Evolutionary conservation across 75 land plant genomes (phyloP), one percentile per base, ranked within the genome.

Genomic region (Cryptomeria japonica): DNA sequence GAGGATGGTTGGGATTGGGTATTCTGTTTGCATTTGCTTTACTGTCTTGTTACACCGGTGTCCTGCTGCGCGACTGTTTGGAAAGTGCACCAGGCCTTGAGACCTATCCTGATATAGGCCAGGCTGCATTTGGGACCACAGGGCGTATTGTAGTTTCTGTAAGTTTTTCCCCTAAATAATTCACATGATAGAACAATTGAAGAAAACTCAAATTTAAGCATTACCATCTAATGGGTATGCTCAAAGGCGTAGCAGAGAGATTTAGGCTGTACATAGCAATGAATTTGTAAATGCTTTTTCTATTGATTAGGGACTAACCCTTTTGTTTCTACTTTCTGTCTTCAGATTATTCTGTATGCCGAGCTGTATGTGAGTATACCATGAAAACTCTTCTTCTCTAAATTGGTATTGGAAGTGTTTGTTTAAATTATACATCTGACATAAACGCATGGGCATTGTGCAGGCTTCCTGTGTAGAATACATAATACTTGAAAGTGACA

Each of bases 41-140:
- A 34, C 87, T 96, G 19, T 94, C 93, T 7, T 95, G 89, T 49
- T 96, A 95, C 90, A 96, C 98, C 31, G 96, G 98, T 8, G 47
- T 93, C 16, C 92, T 96, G 5, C 85, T 96, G 41, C 90, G 93
- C 14, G 3, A 86, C 56, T 96, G 98, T 87, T 84, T 96, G 73
- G 96, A 96, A 39, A 94, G 96, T 84, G 83, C 80, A 73, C 91
- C 92, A 14, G 96, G 93, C 1, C 91, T 96, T 2, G 93, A 90
- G 85, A 96, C 98, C 19, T 96, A 94, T 85, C 98, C 98, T 16
- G 97, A 96, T 72, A 94, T 96, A 73, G 97, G 97, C 41, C 95
- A 94, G 80, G 97, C 95, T n/a, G 98, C 98, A 1, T 96, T 96
- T 87, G 98, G 98, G 42, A 90, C 84, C 31, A 51, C 61, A 0